Conservation (phyloP, 768 basidiomycete species). For the Collybia sordida region DNA sequence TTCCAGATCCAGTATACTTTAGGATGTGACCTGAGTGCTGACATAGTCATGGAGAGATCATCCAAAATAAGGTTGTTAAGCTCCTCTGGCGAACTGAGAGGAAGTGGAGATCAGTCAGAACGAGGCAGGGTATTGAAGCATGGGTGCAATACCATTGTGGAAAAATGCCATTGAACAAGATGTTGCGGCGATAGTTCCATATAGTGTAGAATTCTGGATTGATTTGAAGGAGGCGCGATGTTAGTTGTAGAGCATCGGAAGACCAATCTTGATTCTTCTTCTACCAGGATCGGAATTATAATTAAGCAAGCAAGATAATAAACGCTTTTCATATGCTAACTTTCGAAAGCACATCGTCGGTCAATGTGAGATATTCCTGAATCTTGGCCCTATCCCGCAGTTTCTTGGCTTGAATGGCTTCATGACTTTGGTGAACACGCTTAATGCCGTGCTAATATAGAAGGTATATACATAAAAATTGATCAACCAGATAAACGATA, state of each 20-base stretch:
- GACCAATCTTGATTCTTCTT: conserved; percentile 71
- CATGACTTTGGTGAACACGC: conserved; percentile 55
- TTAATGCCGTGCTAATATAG: conserved; percentile 64
- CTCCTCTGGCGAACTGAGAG: conserved; percentile 54
- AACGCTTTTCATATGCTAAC: conserved; percentile 37
- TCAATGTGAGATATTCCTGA: conserved; percentile 67
- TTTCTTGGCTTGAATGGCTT: conserved; percentile 65
- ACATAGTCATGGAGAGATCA: conserved; percentile 81
- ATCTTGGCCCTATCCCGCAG: conserved; percentile 76
- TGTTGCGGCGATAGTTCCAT: conserved; percentile 92
- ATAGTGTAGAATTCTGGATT: conserved; percentile 97
- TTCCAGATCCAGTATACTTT: conserved; percentile 99
- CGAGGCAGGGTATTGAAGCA: background rate
- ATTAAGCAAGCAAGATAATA: conserved; percentile 9
- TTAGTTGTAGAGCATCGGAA: conserved; percentile 72
- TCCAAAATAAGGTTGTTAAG: conserved; percentile 62
- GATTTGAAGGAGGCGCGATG: conserved; percentile 70
- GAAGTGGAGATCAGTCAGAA: conserved; percentile 13
- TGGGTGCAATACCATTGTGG: conserved; percentile 49
- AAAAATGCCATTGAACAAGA: conserved; percentile 73
- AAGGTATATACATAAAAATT: background rate
- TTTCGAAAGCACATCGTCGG: conserved; percentile 60
- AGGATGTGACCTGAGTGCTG: conserved; percentile 79
- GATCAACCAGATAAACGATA: background rate
- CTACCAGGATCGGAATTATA: conserved; percentile 36